Conservation (phyloP, 106 monocot genomes). For the Hemerocallis citrina region DNA sequence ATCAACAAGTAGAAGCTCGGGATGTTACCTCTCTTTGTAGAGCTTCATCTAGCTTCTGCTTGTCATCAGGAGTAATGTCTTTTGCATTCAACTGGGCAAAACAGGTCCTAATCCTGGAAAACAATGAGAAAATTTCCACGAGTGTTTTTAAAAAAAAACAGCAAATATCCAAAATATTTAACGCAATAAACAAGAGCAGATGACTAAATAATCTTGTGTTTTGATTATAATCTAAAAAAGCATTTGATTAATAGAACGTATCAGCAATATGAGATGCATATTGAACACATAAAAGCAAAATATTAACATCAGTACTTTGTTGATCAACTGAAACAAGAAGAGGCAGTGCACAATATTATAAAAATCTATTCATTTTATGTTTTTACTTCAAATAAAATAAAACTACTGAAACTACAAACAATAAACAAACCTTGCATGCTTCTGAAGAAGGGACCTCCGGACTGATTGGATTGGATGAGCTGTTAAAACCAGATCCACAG, state of each 20-base stretch:
- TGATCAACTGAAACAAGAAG: too few relatives aligned
- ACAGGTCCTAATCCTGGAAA: constrained; percentile 81
- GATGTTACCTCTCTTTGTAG: constrained; percentile 97
- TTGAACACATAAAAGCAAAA: too few relatives aligned
- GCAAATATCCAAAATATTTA: too few relatives aligned
- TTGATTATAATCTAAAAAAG: too few relatives aligned
- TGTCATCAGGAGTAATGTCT: constrained; percentile 95
- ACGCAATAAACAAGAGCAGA: neutral
- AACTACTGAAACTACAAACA: too few relatives aligned
- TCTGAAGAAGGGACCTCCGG: constrained; percentile 75
- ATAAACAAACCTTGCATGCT: constrained; percentile 70
- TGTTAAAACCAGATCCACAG: constrained; percentile 76
- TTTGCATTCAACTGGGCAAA: constrained; percentile 74
- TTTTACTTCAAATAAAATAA: too few relatives aligned
- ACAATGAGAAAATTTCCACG: neutral
- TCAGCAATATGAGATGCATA: too few relatives aligned
- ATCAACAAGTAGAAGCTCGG: too few relatives aligned
- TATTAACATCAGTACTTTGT: too few relatives aligned
- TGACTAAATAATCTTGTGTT: neutral
- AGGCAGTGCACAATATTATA: too few relatives aligned
- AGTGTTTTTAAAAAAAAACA: neutral
- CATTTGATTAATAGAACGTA: too few relatives aligned
- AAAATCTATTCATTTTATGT: too few relatives aligned
- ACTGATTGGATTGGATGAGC: constrained; percentile 89
- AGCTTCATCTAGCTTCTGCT: constrained; percentile 95